Evolutionary conservation across 1,139 yeast species (phyloP).

Genomic region (Chernovozyma sophiae-reginae): DNA sequence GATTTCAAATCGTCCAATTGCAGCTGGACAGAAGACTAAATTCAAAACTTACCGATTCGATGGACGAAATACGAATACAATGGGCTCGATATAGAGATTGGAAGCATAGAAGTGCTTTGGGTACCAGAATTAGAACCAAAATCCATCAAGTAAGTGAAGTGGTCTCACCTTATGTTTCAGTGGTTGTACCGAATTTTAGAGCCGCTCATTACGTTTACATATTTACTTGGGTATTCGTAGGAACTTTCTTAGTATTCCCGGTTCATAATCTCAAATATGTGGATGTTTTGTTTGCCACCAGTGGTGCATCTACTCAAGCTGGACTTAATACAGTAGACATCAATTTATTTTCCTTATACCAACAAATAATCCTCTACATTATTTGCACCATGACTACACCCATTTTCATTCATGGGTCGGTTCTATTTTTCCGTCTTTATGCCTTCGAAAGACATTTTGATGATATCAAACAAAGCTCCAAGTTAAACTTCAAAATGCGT

Average conservation of each 20-base stretch:
- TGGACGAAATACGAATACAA: not conserved
- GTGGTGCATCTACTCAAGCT: slow-evolving; percentile 84
- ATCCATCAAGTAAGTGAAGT: slow-evolving; percentile 21
- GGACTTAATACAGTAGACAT: slow-evolving; percentile 80
- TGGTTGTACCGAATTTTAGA: slow-evolving; percentile 67
- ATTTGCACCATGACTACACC: slow-evolving; percentile 74
- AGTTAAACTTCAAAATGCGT: slow-evolving; percentile 72
- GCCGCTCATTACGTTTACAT: slow-evolving; percentile 76
- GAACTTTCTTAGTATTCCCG: slow-evolving; percentile 75
- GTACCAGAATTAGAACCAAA: slow-evolving; percentile 19
- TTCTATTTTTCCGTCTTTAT: slow-evolving; percentile 76
- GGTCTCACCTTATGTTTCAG: slow-evolving; percentile 43
- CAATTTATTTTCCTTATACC: slow-evolving; percentile 61
- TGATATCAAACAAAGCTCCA: slow-evolving; percentile 70
- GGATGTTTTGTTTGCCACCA: slow-evolving; percentile 72
- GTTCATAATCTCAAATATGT: slow-evolving; percentile 62
- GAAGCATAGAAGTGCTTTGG: slow-evolving; percentile 9
- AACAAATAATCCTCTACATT: slow-evolving; percentile 66
- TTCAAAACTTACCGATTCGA: too few species aligned
- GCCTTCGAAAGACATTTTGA: slow-evolving; percentile 90
- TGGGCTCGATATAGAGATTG: slow-evolving; percentile 4
- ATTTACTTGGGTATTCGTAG: slow-evolving; percentile 48
- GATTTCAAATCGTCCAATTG: too few species aligned
- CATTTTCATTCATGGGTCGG: slow-evolving; percentile 77
- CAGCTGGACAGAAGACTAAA: too few species aligned